Percentiles rank a stretch among this genome's conserved stretches.
Conservation (phyloP, 345 rosid species). For the Euphorbia lathyris region DNA sequence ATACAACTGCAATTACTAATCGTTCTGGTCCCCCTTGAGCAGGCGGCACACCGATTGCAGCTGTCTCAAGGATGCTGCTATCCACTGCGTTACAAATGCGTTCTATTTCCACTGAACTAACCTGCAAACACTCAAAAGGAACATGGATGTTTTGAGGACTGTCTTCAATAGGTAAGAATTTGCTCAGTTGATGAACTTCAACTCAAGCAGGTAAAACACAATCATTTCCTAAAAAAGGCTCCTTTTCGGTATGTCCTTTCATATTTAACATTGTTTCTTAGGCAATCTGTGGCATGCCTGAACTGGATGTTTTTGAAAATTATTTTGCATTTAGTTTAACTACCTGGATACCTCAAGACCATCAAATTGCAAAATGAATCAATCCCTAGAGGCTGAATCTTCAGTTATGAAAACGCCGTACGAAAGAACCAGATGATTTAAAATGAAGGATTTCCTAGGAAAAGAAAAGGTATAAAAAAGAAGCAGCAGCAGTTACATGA, state of each 20-base stretch:
- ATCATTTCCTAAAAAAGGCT: too few species aligned
- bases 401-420: not conserved
- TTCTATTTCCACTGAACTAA: constrained; percentile 87
- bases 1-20: constrained; percentile 71
- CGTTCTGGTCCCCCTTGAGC: constrained; percentile 87
- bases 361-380: not conserved
- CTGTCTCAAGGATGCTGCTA: constrained; percentile 71
- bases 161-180: too few species aligned
- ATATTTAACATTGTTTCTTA: too few species aligned
- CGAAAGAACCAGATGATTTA: not conserved
- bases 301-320: not conserved
- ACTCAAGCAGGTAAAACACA: too few species aligned
- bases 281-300: not conserved
- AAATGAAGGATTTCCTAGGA: not conserved
- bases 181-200: too few species aligned
- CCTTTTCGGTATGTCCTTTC: too few species aligned
- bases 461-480: too few species aligned
- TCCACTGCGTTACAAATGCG: constrained; percentile 78
- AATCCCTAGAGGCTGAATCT: not conserved
- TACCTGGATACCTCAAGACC: not conserved
- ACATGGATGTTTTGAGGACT: not conserved
- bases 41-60: constrained; percentile 93
- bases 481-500: not conserved
- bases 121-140: constrained; percentile 38
- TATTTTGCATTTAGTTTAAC: not conserved